Conservation (phyloP, 495 filamentous ascomycete genomes). For the Apiosordaria backusii region DNA sequence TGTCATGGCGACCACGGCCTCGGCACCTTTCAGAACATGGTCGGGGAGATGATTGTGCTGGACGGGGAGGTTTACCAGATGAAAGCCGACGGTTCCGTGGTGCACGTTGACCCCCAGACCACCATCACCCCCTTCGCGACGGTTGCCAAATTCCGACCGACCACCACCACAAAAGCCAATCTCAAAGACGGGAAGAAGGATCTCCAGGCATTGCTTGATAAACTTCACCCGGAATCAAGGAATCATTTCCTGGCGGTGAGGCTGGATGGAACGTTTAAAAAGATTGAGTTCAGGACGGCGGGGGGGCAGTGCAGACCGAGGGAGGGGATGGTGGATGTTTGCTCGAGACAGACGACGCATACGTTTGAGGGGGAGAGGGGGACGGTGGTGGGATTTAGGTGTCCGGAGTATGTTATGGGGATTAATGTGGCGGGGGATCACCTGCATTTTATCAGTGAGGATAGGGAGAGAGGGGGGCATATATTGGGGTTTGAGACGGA, state of each 20-base stretch:
- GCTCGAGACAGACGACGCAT: constrained; percentile 38
- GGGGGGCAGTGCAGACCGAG: constrained; percentile 32
- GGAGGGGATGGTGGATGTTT: constrained; percentile 42
- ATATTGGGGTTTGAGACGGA: constrained; percentile 44
- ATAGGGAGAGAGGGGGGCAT: constrained; percentile 45
- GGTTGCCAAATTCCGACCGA: constrained; percentile 39
- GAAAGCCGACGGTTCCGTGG: constrained; percentile 37
- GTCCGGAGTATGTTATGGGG: constrained; percentile 45
- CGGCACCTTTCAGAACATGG: constrained; percentile 48
- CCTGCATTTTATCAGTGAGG: constrained; percentile 49
- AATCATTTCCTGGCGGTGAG: constrained; percentile 43
- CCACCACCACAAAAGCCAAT: constrained; percentile 18
- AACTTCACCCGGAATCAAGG: constrained; percentile 34
- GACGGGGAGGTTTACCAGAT: constrained; percentile 48
- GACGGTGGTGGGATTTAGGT: constrained; percentile 48
- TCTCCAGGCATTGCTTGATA: constrained; percentile 33
- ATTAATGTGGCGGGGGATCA: constrained; percentile 51
- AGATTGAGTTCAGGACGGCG: constrained; percentile 39
- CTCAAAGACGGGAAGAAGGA: constrained; percentile 33
- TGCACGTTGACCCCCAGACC: constrained; percentile 19
- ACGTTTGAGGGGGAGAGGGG: constrained; percentile 37
- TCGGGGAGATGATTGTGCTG: constrained; percentile 52
- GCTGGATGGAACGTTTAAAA: constrained; percentile 37
- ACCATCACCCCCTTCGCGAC: constrained; percentile 44
- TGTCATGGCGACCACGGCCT: constrained; percentile 49